Conservation (phyloP, 2,329 filamentous ascomycete genomes). For the Xylariaceae sp. region DNA sequence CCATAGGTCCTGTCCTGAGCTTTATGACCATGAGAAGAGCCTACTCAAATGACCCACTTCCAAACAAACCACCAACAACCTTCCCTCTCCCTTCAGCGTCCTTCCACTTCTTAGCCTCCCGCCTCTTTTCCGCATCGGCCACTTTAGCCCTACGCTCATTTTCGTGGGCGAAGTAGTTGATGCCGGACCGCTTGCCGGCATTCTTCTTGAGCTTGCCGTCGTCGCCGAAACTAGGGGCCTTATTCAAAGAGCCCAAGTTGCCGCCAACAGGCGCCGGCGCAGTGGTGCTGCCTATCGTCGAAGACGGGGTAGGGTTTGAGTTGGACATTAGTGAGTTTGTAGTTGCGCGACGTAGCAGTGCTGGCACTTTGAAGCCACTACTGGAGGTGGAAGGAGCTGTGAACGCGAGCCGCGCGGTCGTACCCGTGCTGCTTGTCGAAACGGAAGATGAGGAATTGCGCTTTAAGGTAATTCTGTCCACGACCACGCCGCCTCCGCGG, state of each 20-base stretch:
- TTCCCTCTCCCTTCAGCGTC: slow-evolving; percentile 63
- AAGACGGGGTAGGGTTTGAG: slow-evolving; percentile 28
- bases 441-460: slow-evolving; percentile 47
- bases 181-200: slow-evolving; percentile 64
- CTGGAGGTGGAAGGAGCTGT: slow-evolving; percentile 49
- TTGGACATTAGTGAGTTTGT: slow-evolving; percentile 62
- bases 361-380: slow-evolving; percentile 68
- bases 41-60: slow-evolving; percentile 60
- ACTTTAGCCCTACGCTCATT: slow-evolving; percentile 61
- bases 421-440: slow-evolving; percentile 27
- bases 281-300: slow-evolving; percentile 3
- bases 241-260: slow-evolving; percentile 13
- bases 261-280: slow-evolving; percentile 12
- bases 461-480: slow-evolving; percentile 77
- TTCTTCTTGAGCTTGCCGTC: slow-evolving; percentile 65
- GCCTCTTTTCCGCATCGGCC: slow-evolving; percentile 61
- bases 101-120: slow-evolving; percentile 63
- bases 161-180: slow-evolving; percentile 66
- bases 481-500: slow-evolving; percentile 53
- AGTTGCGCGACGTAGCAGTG: slow-evolving; percentile 75
- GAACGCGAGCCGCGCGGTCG: slow-evolving; percentile 61
- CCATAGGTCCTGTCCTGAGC: too few relatives aligned
- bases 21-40: background rate
- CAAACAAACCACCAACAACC: slow-evolving; percentile 64
- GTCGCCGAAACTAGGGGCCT: slow-evolving; percentile 47